Evolutionary conservation across 139 green algal species (phyloP).

Genomic region (Medakamo hakoo): DNA sequence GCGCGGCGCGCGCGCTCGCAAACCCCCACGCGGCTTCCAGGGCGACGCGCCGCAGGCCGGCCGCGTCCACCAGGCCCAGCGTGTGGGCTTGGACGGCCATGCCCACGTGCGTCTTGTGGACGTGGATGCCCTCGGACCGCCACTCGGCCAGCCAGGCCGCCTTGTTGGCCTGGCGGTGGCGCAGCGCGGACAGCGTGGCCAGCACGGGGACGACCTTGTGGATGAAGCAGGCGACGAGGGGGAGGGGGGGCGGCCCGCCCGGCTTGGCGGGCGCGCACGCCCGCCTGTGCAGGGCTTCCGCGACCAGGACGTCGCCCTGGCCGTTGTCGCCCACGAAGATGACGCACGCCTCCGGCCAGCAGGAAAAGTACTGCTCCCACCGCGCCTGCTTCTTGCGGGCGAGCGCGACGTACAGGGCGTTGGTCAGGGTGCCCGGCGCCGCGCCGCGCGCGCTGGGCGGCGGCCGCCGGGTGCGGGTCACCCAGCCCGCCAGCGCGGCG

Average conservation of each 20-base stretch:
- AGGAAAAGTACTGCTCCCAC: conserved; percentile 26
- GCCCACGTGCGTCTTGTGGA: conserved; percentile 27
- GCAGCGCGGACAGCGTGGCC: conserved; percentile 6
- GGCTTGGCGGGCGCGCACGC: not conserved
- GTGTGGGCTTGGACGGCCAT: conserved; percentile 21
- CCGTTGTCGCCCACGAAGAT: conserved; percentile 48
- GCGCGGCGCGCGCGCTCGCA: conserved; percentile 11
- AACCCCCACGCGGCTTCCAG: conserved; percentile 8
- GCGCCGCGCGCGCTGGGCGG: not conserved
- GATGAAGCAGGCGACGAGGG: conserved; percentile 27
- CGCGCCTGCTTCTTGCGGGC: conserved; percentile 29
- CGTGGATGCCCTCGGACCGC: conserved; percentile 19
- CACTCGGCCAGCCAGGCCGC: conserved; percentile 15
- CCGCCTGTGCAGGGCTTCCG: conserved; percentile 23
- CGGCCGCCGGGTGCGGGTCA: not conserved
- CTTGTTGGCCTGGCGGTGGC: conserved; percentile 5
- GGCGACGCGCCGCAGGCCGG: conserved; percentile 16
- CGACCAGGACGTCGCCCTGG: conserved; percentile 40
- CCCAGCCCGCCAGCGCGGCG: conserved; percentile 15
- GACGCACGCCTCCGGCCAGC: conserved; percentile 42
- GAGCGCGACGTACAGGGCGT: conserved; percentile 24
- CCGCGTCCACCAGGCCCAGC: conserved; percentile 18
- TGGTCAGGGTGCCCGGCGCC: not conserved
- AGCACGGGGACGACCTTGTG: conserved; percentile 16
- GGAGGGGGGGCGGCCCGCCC: too few species aligned